A percentile compares a stretch with the other conserved stretches of the same genome.
phyloP scores from a whole-genome alignment of 768 basidiomycete genomes.

The Mycena crocata region DNA sequence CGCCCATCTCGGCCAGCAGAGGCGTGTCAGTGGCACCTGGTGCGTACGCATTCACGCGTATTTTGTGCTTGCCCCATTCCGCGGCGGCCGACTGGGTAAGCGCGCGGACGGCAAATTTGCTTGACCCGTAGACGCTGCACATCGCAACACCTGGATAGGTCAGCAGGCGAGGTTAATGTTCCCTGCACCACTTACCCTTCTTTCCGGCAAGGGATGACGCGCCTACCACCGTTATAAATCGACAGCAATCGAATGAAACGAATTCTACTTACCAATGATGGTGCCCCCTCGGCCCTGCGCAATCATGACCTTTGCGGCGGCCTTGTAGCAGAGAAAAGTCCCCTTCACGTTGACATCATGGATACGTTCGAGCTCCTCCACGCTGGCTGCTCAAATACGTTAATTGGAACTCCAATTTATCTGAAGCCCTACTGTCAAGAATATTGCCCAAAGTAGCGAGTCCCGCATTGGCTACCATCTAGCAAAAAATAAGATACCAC shows the following conservation, averaged over 20 bases:
- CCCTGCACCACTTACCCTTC: neutral
- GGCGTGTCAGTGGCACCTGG: constrained; percentile 30
- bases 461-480: constrained; percentile 48
- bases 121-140: constrained; percentile 22
- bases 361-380: constrained; percentile 35
- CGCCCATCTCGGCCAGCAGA: constrained; percentile 8
- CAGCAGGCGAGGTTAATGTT: too few relatives aligned
- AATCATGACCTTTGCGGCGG: constrained; percentile 43
- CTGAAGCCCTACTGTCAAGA: constrained; percentile 27
- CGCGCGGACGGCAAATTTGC: constrained; percentile 30
- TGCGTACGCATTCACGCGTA: constrained; percentile 36
- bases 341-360: constrained; percentile 40
- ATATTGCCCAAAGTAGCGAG: constrained; percentile 25
- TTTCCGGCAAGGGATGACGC: constrained; percentile 46
- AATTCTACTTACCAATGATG: constrained; percentile 41
- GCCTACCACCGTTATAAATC: constrained; percentile 15
- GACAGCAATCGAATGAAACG: neutral
- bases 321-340: constrained; percentile 40
- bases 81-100: constrained; percentile 31
- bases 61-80: constrained; percentile 27
- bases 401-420: neutral
- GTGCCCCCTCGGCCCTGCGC: constrained; percentile 42
- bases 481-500: neutral
- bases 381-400: constrained; percentile 14
- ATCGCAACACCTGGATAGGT: neutral